phyloP scores from a whole-genome alignment of 176 grass and related monocot species.

The Elymus sibiricus region DNA sequence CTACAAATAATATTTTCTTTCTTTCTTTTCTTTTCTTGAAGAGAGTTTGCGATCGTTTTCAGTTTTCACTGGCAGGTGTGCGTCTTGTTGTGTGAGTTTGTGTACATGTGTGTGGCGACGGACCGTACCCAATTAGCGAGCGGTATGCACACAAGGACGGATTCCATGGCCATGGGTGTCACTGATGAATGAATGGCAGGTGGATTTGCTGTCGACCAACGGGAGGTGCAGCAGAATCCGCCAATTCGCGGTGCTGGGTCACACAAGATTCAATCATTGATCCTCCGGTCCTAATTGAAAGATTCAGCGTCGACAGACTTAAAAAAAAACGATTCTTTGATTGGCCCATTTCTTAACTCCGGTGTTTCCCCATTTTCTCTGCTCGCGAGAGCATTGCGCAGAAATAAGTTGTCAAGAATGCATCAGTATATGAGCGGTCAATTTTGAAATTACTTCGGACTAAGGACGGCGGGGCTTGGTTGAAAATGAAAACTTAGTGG shows the following conservation, averaged over 20 bases:
- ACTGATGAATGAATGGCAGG: background rate
- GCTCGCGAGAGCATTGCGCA: too few species aligned
- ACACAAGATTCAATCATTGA: background rate
- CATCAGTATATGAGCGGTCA: too few species aligned
- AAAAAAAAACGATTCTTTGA: too few species aligned
- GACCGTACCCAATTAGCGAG: background rate
- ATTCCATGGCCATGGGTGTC: background rate
- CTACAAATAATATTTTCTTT: too few species aligned
- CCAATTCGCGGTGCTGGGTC: background rate
- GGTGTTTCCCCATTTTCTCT: too few species aligned
- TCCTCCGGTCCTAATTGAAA: too few species aligned
- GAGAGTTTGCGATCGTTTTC: background rate
- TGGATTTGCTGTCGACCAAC: slow-evolving; percentile 27
- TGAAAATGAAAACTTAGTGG: too few species aligned
- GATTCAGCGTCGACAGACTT: background rate
- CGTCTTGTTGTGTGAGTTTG: background rate
- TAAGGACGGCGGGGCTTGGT: too few species aligned
- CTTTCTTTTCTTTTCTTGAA: too few species aligned
- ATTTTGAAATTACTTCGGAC: too few species aligned
- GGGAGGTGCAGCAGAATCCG: background rate
- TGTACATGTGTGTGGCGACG: background rate
- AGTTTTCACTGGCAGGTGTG: background rate
- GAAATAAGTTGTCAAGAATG: too few species aligned
- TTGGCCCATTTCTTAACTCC: too few species aligned
- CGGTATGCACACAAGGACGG: background rate